Evolutionary conservation across 2,329 filamentous ascomycete species (phyloP), one percentile per base, ranked within the genome.

Genomic region (Alternaria arborescens): DNA sequence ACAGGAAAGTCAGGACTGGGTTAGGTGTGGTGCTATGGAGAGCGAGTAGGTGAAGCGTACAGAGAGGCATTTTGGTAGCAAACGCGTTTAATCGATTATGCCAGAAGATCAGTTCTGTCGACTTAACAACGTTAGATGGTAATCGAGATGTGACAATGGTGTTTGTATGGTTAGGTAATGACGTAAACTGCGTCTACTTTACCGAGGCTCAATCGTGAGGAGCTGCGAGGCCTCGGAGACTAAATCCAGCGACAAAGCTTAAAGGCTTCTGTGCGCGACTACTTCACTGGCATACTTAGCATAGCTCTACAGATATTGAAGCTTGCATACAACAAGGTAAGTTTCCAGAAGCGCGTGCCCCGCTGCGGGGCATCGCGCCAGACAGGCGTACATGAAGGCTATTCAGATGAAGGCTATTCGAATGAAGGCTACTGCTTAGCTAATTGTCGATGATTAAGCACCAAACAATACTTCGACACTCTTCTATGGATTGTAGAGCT

Each of bases 31-130:
- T 68, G 26, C 73, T 62, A 60, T 74, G 60, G 4, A 86, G 78
- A 28, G 80, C 74, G 47, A 85, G 63, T 58, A 85, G 79, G 65
- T 83, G 76, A 47, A 85, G 66, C 2, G 82, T 82, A 64, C 80
- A 82, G 62, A 84, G 76, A 53, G 83, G 83, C 83, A 86, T 86
- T n/a, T 30, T 66, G 52, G 34, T 3, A 78, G 12, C 26, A 28
- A 44, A 47, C 40, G 42, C 2, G 20, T 24, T 20, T 24, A 18
- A 10, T 50, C 8, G 46, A 3, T 11, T 0, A 18, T 11, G 22
- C 22, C 5, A 24, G 8, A 50, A 14, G 30, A 51, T 38, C 20
- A 34, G 5, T 5, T 16, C 10, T 24, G 22, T 18, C 11, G 32
- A 12, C 14, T 36, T 12, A 36, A 16, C 5, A 36, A 16, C 2